A percentile compares a stretch with the other conserved stretches of the same genome.
These are phyloP conservation scores for Arthonia radiata DNA, from an alignment of 495 filamentous ascomycete genomes.

Conservation along the genomic window DNA sequence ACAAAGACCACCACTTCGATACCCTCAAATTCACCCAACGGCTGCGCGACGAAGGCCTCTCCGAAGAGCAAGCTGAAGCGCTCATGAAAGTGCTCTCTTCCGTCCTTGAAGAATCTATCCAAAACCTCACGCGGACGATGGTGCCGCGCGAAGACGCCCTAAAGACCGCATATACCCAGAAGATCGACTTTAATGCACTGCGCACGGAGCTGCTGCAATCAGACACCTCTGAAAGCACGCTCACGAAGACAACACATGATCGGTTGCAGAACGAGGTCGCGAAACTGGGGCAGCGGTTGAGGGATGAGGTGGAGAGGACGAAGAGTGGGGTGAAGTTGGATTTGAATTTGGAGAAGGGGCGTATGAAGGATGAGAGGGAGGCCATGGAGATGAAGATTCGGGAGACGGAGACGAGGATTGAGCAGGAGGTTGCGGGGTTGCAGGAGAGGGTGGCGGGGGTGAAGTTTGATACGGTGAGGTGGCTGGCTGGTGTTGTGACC, in stretches of 20 bases:
- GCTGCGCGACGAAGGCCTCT: slow-evolving; percentile 76
- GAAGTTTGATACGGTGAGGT: slow-evolving; percentile 93
- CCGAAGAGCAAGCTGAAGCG: slow-evolving; percentile 78
- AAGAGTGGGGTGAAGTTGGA: slow-evolving; percentile 80
- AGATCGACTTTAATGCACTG: slow-evolving; percentile 97
- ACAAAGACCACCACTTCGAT: slow-evolving; percentile 86
- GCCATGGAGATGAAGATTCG: slow-evolving; percentile 95
- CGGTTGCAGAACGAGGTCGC: slow-evolving; percentile 81
- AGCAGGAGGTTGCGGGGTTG: slow-evolving; percentile 85
- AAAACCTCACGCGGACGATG: slow-evolving; percentile 96
- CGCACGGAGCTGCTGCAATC: slow-evolving; percentile 77
- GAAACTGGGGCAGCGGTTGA: slow-evolving; percentile 64
- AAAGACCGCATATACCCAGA: slow-evolving; percentile 82
- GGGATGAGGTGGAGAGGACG: slow-evolving; percentile 83
- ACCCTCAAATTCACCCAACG: slow-evolving; percentile 91
- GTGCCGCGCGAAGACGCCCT: slow-evolving; percentile 83
- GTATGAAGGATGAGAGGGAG: slow-evolving; percentile 90
- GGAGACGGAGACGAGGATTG: slow-evolving; percentile 94
- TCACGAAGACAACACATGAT: slow-evolving; percentile 78
- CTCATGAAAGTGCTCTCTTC: slow-evolving; percentile 96
- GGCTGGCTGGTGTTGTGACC: slow-evolving; percentile 95
- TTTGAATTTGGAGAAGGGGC: slow-evolving; percentile 86
- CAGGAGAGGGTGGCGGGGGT: slow-evolving; percentile 84
- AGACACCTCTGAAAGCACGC: slow-evolving; percentile 70
- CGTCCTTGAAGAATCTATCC: slow-evolving; percentile 94